Evolutionary conservation across 1,284 basidiomycete species (phyloP).

Genomic region (Ceratobasidium sp.): DNA sequence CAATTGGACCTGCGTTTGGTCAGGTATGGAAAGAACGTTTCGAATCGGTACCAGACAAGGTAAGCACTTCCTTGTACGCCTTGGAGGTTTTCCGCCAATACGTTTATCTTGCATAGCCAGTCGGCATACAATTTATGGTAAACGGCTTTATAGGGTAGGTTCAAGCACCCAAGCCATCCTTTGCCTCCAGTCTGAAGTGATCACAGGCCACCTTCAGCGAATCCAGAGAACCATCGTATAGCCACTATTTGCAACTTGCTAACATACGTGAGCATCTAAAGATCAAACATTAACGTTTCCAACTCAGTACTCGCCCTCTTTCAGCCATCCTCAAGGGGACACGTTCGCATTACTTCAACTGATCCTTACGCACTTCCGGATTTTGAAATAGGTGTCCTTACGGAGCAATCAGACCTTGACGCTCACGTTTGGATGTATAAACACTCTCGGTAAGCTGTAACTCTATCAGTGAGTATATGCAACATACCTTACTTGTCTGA

Average conservation of each 20-base stretch:
- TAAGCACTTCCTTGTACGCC: neutral
- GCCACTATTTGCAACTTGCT: neutral
- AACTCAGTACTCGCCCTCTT: neutral
- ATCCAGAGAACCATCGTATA: neutral
- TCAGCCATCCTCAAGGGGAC: slow-evolving; percentile 51
- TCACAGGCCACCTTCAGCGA: slow-evolving; percentile 55
- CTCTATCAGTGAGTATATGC: neutral
- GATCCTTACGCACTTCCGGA: slow-evolving; percentile 51
- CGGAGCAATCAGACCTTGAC: slow-evolving; percentile 63
- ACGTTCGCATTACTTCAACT: slow-evolving; percentile 51
- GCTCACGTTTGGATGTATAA: slow-evolving; percentile 71
- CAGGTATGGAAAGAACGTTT: slow-evolving; percentile 63
- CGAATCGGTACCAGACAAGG: slow-evolving; percentile 63
- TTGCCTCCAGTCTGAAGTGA: slow-evolving; percentile 51
- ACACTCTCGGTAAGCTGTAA: slow-evolving; percentile 56
- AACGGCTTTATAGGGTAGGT: neutral
- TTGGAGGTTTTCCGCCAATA: neutral
- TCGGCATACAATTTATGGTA: slow-evolving; percentile 2
- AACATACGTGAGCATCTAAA: neutral
- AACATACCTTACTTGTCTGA: neutral
- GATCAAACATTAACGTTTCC: neutral
- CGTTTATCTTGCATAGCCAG: neutral
- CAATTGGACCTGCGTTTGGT: slow-evolving; percentile 63
- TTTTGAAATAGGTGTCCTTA: slow-evolving; percentile 52
- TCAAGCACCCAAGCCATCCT: neutral